These are phyloP conservation scores for Skeletonema menzelii DNA, from an alignment of 108 stramenopile species.

Conservation along the genomic window DNA sequence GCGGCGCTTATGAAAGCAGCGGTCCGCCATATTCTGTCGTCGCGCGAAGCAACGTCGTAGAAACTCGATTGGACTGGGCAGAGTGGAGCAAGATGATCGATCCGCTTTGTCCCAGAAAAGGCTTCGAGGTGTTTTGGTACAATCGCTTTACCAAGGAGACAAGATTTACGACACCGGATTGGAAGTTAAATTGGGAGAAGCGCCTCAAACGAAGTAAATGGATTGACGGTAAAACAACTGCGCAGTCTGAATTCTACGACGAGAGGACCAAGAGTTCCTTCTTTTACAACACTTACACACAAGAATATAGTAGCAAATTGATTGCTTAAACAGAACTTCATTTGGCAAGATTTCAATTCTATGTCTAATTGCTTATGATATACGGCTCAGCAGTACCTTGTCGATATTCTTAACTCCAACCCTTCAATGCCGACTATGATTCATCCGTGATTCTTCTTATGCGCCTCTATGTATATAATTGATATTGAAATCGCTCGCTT, in stretches of 20 bases:
- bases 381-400: too few species aligned
- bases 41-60: slow-evolving; percentile 28
- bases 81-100: slow-evolving; percentile 51
- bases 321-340: too few species aligned
- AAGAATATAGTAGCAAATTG: too few species aligned
- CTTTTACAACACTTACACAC: slow-evolving; percentile 11
- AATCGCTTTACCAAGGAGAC: slow-evolving; percentile 42
- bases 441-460: too few species aligned
- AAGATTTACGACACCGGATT: slow-evolving; percentile 34
- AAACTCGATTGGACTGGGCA: slow-evolving; percentile 45
- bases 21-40: slow-evolving; percentile 45
- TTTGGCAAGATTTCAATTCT: too few species aligned
- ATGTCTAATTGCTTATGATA: too few species aligned
- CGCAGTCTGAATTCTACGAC: slow-evolving; percentile 32
- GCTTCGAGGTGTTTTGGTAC: slow-evolving; percentile 44
- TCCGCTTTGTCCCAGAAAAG: slow-evolving; percentile 27
- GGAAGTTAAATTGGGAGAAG: slow-evolving; percentile 36
- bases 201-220: slow-evolving; percentile 25
- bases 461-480: too few species aligned
- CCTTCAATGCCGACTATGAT: too few species aligned
- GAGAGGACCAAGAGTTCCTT: slow-evolving; percentile 19
- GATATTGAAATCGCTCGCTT: too few species aligned
- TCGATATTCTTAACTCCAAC: too few species aligned
- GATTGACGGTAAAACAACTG: slow-evolving; percentile 23
- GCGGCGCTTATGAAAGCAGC: slow-evolving; percentile 34